Base-by-base conservation (phyloP, 352 stramenopile species). In the Phytophthora idaei region DNA sequence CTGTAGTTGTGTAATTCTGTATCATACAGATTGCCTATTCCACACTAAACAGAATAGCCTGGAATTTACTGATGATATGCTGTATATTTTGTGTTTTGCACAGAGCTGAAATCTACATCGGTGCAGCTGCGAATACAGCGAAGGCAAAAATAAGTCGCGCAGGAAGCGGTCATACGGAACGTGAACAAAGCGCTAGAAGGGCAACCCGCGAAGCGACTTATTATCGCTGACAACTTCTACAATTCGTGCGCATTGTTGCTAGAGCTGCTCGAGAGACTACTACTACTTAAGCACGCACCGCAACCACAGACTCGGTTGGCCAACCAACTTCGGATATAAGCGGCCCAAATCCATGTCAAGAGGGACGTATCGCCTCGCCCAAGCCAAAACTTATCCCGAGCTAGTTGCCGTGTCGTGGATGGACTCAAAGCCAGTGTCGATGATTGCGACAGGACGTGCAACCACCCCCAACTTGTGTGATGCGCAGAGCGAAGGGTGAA, bases 21-120 rank as follows among this genome's bases (percentile, higher is more conserved):
- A 21, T 21, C 17, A 21, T 21, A 21, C 17, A 21, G 17, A 21
- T 21, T 21, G 17, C 17, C 17, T 21, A 42, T 5, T 17, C 36
- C 36, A 9, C n/a, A 4, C n/a, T 8, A 10, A 11, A 53, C 41
- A 53, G 37, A 57, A 46, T 49, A 61, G 11, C 14, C 31, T 61
- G 17, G 17, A 21, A 21, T 21, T 21, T 21, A 21, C 17, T 21
- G 17, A 21, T 58, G 1, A 7, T 61, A 21, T 57, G 46, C 46
- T 69, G 53, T 58, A 60, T 64, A 1, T 2, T 46, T 21, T 21
- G 17, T 21, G 17, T 21, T 21, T 21, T 21, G 17, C 17, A 61
- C 53, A 67, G 44, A 44, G 44, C 67, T 60, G 57, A 67, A 56
- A 46, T 64, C 0, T 72, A 72, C 25, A 10, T 12, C 48, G 25